Conservation (phyloP, 73 alveolate species). For the Blepharisma japonicum region DNA sequence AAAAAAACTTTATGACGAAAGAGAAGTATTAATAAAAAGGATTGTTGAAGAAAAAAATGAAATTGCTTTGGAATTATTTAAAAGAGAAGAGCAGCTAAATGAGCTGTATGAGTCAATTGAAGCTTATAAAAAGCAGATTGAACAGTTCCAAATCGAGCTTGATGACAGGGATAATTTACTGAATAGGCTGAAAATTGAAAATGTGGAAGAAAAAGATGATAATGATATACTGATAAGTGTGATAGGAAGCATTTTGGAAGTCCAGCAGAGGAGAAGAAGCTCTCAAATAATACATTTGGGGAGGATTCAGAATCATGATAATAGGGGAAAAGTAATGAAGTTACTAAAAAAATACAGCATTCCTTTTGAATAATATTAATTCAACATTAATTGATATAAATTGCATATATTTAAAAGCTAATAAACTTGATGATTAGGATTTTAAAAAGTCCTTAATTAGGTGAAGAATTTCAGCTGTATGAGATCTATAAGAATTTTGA, state of each 20-base stretch:
- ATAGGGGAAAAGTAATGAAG: background rate
- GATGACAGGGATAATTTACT: background rate
- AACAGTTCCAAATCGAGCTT: conserved; percentile 3
- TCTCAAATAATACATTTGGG: background rate
- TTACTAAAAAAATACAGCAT: background rate
- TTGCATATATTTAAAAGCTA: no score
- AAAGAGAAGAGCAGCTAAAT: background rate
- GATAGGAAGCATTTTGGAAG: conserved; percentile 2
- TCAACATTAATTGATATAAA: background rate
- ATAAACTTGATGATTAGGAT: no score
- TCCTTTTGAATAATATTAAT: background rate
- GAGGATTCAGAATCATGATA: background rate
- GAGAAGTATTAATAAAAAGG: background rate
- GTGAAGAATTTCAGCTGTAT: no score
- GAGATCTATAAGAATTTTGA: no score
- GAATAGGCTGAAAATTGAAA: background rate
- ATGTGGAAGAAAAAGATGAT: conserved; percentile 2
- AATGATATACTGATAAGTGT: background rate
- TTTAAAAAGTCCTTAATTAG: no score
- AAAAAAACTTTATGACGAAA: background rate
- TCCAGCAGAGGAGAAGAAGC: background rate
- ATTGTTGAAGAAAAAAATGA: background rate
- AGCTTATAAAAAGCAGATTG: conserved; percentile 8
- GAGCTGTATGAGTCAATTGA: background rate
- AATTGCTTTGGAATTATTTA: background rate